A percentile compares a stretch with the other conserved stretches of the same genome.
Evolutionary conservation across 2,329 filamentous ascomycete genomes (phyloP).

Genomic region (Mariannaea sp.): DNA sequence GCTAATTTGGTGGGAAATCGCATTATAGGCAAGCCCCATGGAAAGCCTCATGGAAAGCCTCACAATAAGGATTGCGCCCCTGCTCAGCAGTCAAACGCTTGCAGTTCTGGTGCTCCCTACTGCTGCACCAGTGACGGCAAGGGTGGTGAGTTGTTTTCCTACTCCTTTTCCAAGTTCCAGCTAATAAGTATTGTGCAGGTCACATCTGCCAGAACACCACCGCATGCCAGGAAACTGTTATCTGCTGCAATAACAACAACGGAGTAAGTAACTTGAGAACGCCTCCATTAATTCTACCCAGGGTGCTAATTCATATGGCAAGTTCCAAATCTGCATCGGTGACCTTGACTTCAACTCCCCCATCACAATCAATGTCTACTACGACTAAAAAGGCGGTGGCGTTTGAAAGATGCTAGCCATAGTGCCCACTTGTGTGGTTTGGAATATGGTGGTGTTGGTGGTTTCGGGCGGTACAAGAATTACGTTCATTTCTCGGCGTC

Average conservation of each 20-base stretch:
- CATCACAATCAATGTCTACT: slow-evolving; percentile 32
- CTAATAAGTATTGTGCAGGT: slow-evolving; percentile 2
- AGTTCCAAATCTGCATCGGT: slow-evolving; percentile 35
- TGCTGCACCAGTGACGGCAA: slow-evolving; percentile 25
- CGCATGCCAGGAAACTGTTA: slow-evolving; percentile 23
- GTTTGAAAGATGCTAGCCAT: no score
- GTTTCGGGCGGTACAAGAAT: no score
- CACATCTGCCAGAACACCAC: slow-evolving; percentile 26
- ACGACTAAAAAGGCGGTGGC: background rate
- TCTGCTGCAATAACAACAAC: slow-evolving; percentile 37
- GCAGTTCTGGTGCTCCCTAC: slow-evolving; percentile 23
- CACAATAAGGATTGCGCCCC: background rate
- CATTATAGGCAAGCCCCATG: no score
- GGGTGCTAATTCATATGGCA: slow-evolving; percentile 1
- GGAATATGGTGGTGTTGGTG: background rate
- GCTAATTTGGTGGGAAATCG: no score
- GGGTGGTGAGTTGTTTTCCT: slow-evolving; percentile 11
- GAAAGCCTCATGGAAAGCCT: no score
- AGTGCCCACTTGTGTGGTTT: no score
- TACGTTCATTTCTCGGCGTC: no score
- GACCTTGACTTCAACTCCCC: slow-evolving; percentile 31
- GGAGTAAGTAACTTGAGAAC: slow-evolving; percentile 19
- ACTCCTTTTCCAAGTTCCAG: no score
- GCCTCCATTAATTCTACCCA: accelerated
- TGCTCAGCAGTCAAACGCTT: slow-evolving; percentile 12